Evolutionary conservation across 495 filamentous ascomycete species (phyloP).

Genomic region (Cudoniella acicularis): DNA sequence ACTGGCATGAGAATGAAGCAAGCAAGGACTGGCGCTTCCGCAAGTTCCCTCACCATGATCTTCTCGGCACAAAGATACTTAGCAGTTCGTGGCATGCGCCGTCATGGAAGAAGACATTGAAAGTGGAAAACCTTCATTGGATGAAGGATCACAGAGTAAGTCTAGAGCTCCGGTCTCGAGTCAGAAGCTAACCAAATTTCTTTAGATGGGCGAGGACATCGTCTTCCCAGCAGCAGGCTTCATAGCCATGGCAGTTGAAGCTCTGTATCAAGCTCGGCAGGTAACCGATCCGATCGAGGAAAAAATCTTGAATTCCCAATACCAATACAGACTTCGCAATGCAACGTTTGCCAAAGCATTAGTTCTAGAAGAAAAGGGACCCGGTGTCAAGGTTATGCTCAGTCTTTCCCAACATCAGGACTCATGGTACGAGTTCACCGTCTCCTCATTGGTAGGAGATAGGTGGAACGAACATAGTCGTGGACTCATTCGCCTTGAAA

Average conservation of each 20-base stretch:
- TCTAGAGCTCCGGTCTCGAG: slow-evolving; percentile 1
- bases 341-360: not conserved
- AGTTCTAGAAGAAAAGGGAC: not conserved
- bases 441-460: slow-evolving; percentile 36
- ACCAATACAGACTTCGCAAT: not conserved
- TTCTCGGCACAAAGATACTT: slow-evolving; percentile 29
- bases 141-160: slow-evolving; percentile 28
- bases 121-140: slow-evolving; percentile 20
- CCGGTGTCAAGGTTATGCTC: not conserved
- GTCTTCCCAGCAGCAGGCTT: slow-evolving; percentile 38
- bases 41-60: slow-evolving; percentile 28
- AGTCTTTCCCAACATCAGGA: not conserved
- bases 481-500: not conserved
- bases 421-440: slow-evolving; percentile 7
- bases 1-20: slow-evolving; percentile 32
- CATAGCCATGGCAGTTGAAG: slow-evolving; percentile 54
- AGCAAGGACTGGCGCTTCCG: slow-evolving; percentile 29
- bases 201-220: slow-evolving; percentile 10
- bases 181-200: not conserved
- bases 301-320: not conserved
- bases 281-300: not conserved
- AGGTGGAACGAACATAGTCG: slow-evolving; percentile 23
- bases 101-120: slow-evolving; percentile 31
- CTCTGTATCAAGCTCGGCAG: slow-evolving; percentile 16
- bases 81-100: slow-evolving; percentile 28